Percentiles rank a stretch among this genome's conserved stretches.
Evolutionary conservation across 306 rosid species (phyloP).

Genomic region (Coriaria nepalensis): DNA sequence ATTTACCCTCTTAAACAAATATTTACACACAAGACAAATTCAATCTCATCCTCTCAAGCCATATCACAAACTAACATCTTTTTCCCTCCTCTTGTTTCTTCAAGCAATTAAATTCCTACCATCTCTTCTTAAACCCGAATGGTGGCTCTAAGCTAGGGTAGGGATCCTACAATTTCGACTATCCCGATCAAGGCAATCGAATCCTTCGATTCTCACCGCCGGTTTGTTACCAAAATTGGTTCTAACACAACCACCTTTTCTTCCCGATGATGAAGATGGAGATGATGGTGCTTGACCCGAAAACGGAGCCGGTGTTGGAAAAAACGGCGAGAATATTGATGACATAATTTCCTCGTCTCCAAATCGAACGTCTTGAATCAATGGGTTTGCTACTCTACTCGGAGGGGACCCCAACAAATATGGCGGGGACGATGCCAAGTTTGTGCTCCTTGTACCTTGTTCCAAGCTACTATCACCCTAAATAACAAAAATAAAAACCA

Average conservation of each 20-base stretch:
- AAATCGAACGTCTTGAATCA: slow-evolving; percentile 80
- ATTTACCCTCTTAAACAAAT: too few relatives aligned
- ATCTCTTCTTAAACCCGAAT: too few relatives aligned
- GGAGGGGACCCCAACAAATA: slow-evolving; percentile 95
- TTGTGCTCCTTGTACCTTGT: slow-evolving; percentile 36
- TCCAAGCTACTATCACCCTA: slow-evolving; percentile 55
- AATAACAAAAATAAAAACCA: background rate
- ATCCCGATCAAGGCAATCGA: slow-evolving; percentile 85
- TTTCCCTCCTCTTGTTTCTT: too few relatives aligned
- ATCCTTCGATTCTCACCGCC: slow-evolving; percentile 75
- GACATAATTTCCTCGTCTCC: slow-evolving; percentile 54
- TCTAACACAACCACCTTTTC: slow-evolving; percentile 70
- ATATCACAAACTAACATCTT: too few relatives aligned
- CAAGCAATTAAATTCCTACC: too few relatives aligned
- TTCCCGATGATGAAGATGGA: slow-evolving; percentile 32
- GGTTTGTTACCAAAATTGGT: slow-evolving; percentile 68
- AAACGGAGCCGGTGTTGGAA: slow-evolving; percentile 20
- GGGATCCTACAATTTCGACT: slow-evolving; percentile 77
- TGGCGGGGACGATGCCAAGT: slow-evolving; percentile 68
- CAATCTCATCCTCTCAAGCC: too few relatives aligned
- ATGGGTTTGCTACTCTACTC: slow-evolving; percentile 90
- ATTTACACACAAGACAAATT: too few relatives aligned
- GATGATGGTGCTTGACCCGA: slow-evolving; percentile 29
- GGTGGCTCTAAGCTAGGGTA: slow-evolving; percentile 51
- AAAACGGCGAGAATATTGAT: slow-evolving; percentile 14